Evolutionary conservation across 2,329 filamentous ascomycete species (phyloP).

Genomic region (Neopestalotiopsis sp.): DNA sequence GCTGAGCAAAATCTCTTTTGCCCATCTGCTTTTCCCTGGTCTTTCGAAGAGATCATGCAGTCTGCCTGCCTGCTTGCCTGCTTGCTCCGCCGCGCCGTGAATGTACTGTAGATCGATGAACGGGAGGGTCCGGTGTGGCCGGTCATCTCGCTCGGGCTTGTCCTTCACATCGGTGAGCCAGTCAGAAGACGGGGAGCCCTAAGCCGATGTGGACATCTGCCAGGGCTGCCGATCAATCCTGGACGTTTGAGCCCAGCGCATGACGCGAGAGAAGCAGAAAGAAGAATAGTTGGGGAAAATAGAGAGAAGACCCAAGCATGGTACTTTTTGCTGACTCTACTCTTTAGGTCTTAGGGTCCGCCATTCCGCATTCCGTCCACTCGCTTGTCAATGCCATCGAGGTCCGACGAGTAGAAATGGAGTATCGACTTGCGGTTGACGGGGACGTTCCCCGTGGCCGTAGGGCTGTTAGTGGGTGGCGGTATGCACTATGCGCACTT

Average conservation of each 20-base stretch:
- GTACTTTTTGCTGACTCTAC: background rate
- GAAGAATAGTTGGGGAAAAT: background rate
- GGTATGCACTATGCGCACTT: background rate
- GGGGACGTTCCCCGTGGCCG: background rate
- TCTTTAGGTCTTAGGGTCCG: background rate
- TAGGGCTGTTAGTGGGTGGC: background rate
- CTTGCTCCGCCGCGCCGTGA: background rate
- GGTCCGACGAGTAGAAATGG: background rate
- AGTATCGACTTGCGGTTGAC: background rate
- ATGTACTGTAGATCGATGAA: background rate
- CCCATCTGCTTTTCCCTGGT: background rate
- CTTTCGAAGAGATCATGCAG: background rate
- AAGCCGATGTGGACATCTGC: background rate
- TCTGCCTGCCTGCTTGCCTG: background rate
- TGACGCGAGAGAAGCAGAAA: background rate
- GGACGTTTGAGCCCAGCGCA: background rate
- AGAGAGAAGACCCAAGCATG: background rate
- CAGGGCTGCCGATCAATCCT: background rate
- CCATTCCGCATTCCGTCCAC: background rate
- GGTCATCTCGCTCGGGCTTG: background rate
- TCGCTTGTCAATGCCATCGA: background rate
- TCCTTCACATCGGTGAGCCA: background rate
- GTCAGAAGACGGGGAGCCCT: background rate
- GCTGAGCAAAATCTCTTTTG: background rate
- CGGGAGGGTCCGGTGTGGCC: conserved; percentile 3